Evolutionary conservation across 257 asterid genomes (phyloP).

Genomic region (Apocynum venetum): DNA sequence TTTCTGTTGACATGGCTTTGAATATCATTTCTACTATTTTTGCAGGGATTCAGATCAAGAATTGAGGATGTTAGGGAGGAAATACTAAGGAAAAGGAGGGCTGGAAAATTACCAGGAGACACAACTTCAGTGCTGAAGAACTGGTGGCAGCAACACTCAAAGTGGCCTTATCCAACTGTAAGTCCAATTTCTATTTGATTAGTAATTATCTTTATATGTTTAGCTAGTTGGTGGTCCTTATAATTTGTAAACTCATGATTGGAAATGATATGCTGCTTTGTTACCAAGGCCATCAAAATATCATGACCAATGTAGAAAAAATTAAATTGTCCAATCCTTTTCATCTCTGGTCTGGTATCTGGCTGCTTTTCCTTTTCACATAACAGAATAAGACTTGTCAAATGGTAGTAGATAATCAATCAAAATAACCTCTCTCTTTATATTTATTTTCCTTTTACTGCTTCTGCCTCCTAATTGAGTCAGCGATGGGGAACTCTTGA

Average conservation of each 20-base stretch:
- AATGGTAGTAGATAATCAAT: no score
- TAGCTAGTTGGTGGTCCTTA: not conserved
- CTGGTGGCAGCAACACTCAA: conserved; percentile 98
- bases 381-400: not conserved
- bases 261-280: not conserved
- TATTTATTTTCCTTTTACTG: not conserved
- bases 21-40: not conserved
- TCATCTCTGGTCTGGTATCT: not conserved
- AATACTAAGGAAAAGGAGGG: conserved; percentile 86
- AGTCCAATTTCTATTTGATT: conserved; percentile 13
- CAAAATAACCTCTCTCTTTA: not conserved
- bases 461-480: not conserved
- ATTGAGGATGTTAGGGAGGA: conserved; percentile 97
- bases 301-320: not conserved
- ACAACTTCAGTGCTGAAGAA: conserved; percentile 80
- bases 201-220: not conserved
- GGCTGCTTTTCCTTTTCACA: not conserved
- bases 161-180: conserved; percentile 99
- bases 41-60: conserved; percentile 89
- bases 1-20: not conserved
- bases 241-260: not conserved
- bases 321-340: not conserved
- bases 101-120: conserved; percentile 93
- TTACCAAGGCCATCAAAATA: not conserved
- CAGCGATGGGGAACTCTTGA: not conserved